phyloP scores from a whole-genome alignment of 371 early-diverging fungal genomes.

The Coemansia linderi region DNA sequence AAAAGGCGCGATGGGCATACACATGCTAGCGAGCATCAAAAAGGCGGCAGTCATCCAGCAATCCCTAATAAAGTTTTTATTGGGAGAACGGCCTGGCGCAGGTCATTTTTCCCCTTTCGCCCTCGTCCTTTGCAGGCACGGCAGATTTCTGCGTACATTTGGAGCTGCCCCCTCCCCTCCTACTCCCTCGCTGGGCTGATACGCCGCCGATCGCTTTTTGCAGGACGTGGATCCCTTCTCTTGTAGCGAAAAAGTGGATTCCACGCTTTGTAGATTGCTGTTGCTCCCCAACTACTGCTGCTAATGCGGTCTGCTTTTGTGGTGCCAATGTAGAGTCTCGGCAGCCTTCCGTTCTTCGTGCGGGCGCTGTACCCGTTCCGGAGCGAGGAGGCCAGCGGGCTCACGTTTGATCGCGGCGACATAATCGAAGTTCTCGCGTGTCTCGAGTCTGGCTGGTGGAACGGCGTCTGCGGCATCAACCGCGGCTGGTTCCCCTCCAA shows the following conservation, averaged over 20 bases:
- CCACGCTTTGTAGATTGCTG: neutral
- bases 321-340: slow-evolving; percentile 30
- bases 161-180: neutral
- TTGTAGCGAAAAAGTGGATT: slow-evolving; percentile 6
- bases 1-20: neutral
- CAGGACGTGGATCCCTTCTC: slow-evolving; percentile 1
- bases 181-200: neutral
- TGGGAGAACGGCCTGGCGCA: slow-evolving; percentile 2
- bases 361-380: slow-evolving; percentile 80
- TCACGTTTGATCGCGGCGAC: slow-evolving; percentile 78
- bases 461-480: slow-evolving; percentile 67
- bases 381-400: slow-evolving; percentile 68
- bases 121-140: slow-evolving; percentile 1
- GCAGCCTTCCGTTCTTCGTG: slow-evolving; percentile 58
- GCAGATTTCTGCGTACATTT: slow-evolving; percentile 5
- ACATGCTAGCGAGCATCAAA: neutral
- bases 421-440: slow-evolving; percentile 79
- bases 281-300: slow-evolving; percentile 2
- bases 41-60: slow-evolving; percentile 9
- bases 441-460: slow-evolving; percentile 93
- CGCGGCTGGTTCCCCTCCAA: slow-evolving; percentile 91
- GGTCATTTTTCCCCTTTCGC: neutral
- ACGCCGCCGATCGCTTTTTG: neutral
- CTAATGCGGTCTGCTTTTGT: slow-evolving; percentile 1
- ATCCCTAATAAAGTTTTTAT: slow-evolving; percentile 11